Evolutionary conservation across 1,284 basidiomycete species (phyloP), one percentile per base, ranked within the genome.

Genomic region (Thecaphora frezii): DNA sequence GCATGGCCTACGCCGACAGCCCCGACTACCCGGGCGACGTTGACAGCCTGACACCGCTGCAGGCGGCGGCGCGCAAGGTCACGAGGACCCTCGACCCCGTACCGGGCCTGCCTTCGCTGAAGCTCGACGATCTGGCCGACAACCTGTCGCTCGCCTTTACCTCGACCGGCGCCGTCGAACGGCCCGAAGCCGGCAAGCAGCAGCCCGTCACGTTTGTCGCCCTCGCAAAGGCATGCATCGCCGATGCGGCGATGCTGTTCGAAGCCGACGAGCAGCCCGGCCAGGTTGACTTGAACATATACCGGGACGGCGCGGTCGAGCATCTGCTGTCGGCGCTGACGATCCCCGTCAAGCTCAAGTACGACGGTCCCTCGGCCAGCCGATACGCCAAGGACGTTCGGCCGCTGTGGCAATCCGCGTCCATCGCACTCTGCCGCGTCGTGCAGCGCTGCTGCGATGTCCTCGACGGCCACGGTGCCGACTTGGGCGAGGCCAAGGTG

Each of bases 311-410:
- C 4, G 92, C 91, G 0, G 77, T 97, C 25, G 90, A 94, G 76
- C 83, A 85, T 8, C 81, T 96, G 14, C 79, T 94, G n/a, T 86
- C 88, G 22, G 44, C 69, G 41, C 55, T 68, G 13, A 37, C 54
- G 19, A 87, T 94, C 30, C 92, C 93, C 0, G 87, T 97, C 77
- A 92, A 92, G 77, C 82, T 97, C 60, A 94, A 93, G 79, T 96
- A 97, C 69, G 91, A 93, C 43, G 96, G 93, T 76, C 93, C 93
- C 0, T 82, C 88, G 0, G 84, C 93, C 1, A 51, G 51, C 5
- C 43, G 61, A 28, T 53, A 63, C 28, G 47, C 52, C 10, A 48
- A 23, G 1, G 19, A 60, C 3, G 56, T 44, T 2, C 51, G 44
- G 19, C 66, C 71, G 8, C 47, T 69, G 3, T 73, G 71, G 71